phyloP scores from a whole-genome alignment of 352 stramenopile genomes.

The Pythium phragmiticola region DNA sequence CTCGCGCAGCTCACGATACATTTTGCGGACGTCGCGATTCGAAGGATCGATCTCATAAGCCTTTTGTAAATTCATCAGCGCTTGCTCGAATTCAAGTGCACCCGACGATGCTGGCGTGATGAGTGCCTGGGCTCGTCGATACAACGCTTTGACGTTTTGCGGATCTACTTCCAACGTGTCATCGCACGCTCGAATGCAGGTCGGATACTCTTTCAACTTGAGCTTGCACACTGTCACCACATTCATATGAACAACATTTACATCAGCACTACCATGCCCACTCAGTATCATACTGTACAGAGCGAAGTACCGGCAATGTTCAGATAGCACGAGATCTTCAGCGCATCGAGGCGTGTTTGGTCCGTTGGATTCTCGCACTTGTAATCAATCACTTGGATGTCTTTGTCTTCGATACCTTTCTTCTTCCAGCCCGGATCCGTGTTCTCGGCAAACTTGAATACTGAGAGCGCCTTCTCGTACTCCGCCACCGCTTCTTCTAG shows the following conservation, averaged over 20 bases:
- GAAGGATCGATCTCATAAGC: constrained; percentile 55
- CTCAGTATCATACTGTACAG: not conserved
- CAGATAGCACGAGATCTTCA: constrained; percentile 75
- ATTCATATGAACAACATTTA: not conserved
- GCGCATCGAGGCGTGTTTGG: constrained; percentile 41
- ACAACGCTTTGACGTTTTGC: constrained; percentile 75
- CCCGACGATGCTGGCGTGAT: constrained; percentile 76
- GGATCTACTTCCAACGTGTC: constrained; percentile 63
- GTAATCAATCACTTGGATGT: constrained; percentile 61
- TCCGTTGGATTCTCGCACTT: constrained; percentile 45
- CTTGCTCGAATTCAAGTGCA: constrained; percentile 73
- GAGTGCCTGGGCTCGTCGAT: constrained; percentile 66
- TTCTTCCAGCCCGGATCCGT: constrained; percentile 83
- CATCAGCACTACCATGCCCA: not conserved
- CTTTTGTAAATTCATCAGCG: constrained; percentile 69
- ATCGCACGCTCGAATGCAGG: constrained; percentile 68
- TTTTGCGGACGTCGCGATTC: constrained; percentile 62
- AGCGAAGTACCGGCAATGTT: constrained; percentile 67
- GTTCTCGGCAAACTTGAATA: constrained; percentile 84
- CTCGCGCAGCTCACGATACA: constrained; percentile 68
- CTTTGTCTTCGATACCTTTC: constrained; percentile 81
- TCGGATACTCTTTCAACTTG: constrained; percentile 64
- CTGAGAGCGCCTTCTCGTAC: constrained; percentile 81
- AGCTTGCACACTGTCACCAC: constrained; percentile 62
- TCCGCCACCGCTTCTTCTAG: constrained; percentile 75